Conservation (phyloP, 768 basidiomycete genomes). For the Tylopilus subfusipes region DNA sequence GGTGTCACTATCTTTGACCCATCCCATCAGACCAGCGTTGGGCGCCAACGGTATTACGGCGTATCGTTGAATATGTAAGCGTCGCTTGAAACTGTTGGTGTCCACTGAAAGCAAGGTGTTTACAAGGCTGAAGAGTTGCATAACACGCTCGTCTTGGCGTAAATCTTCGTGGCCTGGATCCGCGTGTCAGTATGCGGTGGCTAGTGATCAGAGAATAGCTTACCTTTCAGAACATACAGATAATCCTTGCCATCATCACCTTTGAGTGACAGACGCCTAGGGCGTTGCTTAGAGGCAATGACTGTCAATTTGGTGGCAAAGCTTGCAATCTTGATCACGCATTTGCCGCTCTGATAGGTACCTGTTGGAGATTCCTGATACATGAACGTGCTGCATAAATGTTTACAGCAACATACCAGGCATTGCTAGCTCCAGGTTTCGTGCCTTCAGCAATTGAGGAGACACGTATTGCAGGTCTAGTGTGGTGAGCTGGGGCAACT, state of each 20-base stretch:
- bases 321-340: constrained; percentile 74
- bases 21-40: constrained; percentile 90
- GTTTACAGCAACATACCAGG: constrained; percentile 56
- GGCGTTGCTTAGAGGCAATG: constrained; percentile 95
- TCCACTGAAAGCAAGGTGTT: constrained; percentile 93
- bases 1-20: constrained; percentile 95
- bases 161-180: constrained; percentile 90
- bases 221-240: constrained; percentile 88
- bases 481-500: constrained; percentile 80
- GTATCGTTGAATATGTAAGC: constrained; percentile 89
- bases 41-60: constrained; percentile 94
- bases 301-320: constrained; percentile 90
- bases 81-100: constrained; percentile 92
- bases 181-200: not conserved
- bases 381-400: not conserved
- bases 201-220: too few relatives aligned
- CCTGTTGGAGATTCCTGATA: constrained; percentile 41
- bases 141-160: constrained; percentile 97
- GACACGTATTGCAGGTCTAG: constrained; percentile 98
- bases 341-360: constrained; percentile 87
- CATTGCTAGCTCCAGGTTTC: constrained; percentile 91
- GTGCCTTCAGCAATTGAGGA: constrained; percentile 82
- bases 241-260: constrained; percentile 94
- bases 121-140: constrained; percentile 97
- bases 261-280: constrained; percentile 79